Percentiles rank a stretch among this genome's conserved stretches.
These are phyloP conservation scores for Hypoxylon cercidicola DNA, from an alignment of 495 filamentous ascomycete genomes.

Conservation along the genomic window DNA sequence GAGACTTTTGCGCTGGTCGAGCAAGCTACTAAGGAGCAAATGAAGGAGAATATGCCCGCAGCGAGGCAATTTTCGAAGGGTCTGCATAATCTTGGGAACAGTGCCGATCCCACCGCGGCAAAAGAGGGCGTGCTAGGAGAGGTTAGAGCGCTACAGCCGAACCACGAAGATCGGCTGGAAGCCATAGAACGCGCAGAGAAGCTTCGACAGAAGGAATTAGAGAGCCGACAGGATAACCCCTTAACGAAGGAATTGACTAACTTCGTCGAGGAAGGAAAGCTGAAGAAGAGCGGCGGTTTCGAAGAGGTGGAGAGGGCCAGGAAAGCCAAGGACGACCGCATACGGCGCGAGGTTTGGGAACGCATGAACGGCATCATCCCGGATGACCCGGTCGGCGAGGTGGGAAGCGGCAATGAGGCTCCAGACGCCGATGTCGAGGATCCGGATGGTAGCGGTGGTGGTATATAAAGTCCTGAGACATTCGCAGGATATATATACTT, in stretches of 20 bases:
- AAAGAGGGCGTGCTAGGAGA: conserved; percentile 93
- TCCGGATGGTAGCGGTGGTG: neutral
- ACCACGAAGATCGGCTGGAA: conserved; percentile 91
- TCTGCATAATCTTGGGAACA: conserved; percentile 69
- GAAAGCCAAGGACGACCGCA: conserved; percentile 86
- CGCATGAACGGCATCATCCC: conserved; percentile 38
- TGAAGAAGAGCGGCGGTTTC: conserved; percentile 95
- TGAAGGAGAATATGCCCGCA: conserved; percentile 70
- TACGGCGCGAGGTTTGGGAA: conserved; percentile 77
- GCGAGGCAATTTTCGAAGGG: conserved; percentile 67
- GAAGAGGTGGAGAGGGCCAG: conserved; percentile 92
- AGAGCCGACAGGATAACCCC: conserved; percentile 76
- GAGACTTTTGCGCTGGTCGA: conserved; percentile 95
- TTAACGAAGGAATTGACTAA: conserved; percentile 87
- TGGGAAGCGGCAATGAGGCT: conserved; percentile 2
- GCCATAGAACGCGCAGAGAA: conserved; percentile 96
- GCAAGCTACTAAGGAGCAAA: conserved; percentile 95
- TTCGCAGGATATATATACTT: conserved; percentile 19
- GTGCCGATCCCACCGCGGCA: conserved; percentile 78
- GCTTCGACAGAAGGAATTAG: conserved; percentile 85
- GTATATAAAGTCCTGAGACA: conserved; percentile 31
- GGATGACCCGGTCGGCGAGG: conserved; percentile 25
- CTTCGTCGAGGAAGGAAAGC: conserved; percentile 90
- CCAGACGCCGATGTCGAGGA: conserved; percentile 2
- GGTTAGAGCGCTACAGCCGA: conserved; percentile 92